phyloP scores from a whole-genome alignment of 2,329 filamentous ascomycete species.

The Ophiosphaerella korrae region DNA sequence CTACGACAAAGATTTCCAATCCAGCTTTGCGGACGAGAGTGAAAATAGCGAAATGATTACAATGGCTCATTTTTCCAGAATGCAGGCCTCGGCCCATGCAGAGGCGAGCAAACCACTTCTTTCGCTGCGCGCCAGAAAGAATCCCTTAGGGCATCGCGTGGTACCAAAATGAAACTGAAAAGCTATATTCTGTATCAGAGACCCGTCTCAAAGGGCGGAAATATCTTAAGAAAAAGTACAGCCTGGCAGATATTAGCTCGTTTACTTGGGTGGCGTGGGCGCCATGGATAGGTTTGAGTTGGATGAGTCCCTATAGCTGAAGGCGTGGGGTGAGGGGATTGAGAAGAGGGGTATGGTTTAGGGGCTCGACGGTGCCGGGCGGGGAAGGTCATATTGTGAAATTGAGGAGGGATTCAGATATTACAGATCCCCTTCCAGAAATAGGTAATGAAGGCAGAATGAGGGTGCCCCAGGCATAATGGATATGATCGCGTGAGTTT shows the following conservation, averaged over 20 bases:
- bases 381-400: conserved; percentile 33
- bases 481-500: too few species aligned
- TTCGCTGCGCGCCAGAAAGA: conserved; percentile 76
- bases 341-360: conserved; percentile 48
- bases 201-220: conserved; percentile 62
- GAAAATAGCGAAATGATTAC: conserved; percentile 79
- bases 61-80: conserved; percentile 74
- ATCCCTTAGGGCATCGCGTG: conserved; percentile 80
- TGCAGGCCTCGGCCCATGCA: conserved; percentile 78
- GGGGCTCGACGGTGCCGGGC: conserved; percentile 54
- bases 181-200: conserved; percentile 77
- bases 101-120: conserved; percentile 77
- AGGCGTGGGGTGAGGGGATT: conserved; percentile 57
- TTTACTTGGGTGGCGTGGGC: conserved; percentile 76
- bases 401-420: conserved; percentile 26
- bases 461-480: conserved; percentile 8
- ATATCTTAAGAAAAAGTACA: conserved; percentile 62
- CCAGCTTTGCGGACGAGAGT: conserved; percentile 74
- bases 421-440: conserved; percentile 31
- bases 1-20: conserved; percentile 78
- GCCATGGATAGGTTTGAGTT: conserved; percentile 66
- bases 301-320: conserved; percentile 64
- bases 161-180: conserved; percentile 80
- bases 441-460: conserved; percentile 30
- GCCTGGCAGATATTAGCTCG: conserved; percentile 71